Evolutionary conservation across 140 eudicot genomes (phyloP), one percentile per base, ranked within the genome.

Genomic region (Bidens hawaiensis): DNA sequence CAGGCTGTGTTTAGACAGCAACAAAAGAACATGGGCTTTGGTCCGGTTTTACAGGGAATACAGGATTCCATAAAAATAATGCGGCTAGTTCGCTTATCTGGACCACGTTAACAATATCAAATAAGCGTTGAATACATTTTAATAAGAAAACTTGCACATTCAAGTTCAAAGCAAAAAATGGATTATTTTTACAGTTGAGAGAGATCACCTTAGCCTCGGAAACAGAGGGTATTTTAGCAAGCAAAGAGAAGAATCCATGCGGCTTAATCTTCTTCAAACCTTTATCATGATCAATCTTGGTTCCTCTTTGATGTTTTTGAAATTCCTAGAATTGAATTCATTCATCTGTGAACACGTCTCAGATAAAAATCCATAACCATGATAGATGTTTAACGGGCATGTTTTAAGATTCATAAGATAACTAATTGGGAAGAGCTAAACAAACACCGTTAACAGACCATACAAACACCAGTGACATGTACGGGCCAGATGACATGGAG

Each of bases 21-120:
- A 68, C 65, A 78, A 42, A 31, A 78, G 76, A 42, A 71, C 77
- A 58, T 75, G 88, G 70, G 5, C 81, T 65, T 24, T 76, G 83
- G 46, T 83, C 80, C 21, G 50, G 67, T 59, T 73, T 75, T 7
- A 79, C 76, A 9, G 86, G 86, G 45, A 79, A 83, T 15, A 79
- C 82, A 1, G 80, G 85, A 36, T 83, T 74, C 90, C 86, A 83
- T 22, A 83, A 62, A 71, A 65, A 76, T 0, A 75, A 73, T 27
- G 75, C 75, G n/a, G 85, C 90, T 46, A 83, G 73, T 60, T 83
- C 86, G 15, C 81, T 74, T 56, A 83, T 71, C 90, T 83, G 69
- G 67, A 57, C 46, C 67, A 65, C 26, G 30, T 47, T 55, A 65
- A 65, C 18, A 14, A 31, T 34, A 47, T 65, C 43, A 48, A 25